A percentile compares a stretch with the other conserved stretches of the same genome.
Conservation (phyloP, 2,329 filamentous ascomycete species). For the Xylaria sp. region DNA sequence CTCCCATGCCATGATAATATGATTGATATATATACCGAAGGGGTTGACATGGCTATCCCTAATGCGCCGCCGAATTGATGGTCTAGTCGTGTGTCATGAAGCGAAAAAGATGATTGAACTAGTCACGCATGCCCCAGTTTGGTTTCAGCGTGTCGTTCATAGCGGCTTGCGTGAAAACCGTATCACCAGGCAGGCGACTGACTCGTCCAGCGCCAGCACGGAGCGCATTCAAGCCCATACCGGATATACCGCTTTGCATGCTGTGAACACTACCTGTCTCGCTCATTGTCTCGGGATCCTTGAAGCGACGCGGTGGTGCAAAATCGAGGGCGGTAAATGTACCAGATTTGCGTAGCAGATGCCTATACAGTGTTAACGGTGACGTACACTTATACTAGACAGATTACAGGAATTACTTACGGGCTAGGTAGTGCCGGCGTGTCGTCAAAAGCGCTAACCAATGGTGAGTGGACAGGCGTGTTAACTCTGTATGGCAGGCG, state of each 20-base stretch:
- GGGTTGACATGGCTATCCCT: constrained; percentile 14
- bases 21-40: constrained; percentile 23
- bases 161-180: constrained; percentile 77
- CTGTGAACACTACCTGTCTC: constrained; percentile 72
- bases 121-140: constrained; percentile 58
- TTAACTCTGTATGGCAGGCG: constrained; percentile 75
- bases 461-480: constrained; percentile 75
- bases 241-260: constrained; percentile 79
- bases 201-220: constrained; percentile 85
- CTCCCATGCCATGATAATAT: constrained; percentile 29
- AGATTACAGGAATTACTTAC: constrained; percentile 61
- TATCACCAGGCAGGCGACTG: constrained; percentile 80
- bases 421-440: constrained; percentile 86
- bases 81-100: constrained; percentile 27
- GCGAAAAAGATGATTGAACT: constrained; percentile 18
- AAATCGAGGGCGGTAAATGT: constrained; percentile 84
- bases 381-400: not conserved
- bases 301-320: constrained; percentile 77
- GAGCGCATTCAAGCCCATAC: constrained; percentile 71
- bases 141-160: constrained; percentile 66
- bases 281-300: constrained; percentile 64
- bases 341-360: constrained; percentile 75
- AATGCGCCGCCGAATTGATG: constrained; percentile 23
- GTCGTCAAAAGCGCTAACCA: constrained; percentile 86
- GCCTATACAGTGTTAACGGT: constrained; percentile 52